These are phyloP conservation scores for Colletotrichum godetiae DNA, from an alignment of 2,329 filamentous ascomycete species.

Conservation along the genomic window DNA sequence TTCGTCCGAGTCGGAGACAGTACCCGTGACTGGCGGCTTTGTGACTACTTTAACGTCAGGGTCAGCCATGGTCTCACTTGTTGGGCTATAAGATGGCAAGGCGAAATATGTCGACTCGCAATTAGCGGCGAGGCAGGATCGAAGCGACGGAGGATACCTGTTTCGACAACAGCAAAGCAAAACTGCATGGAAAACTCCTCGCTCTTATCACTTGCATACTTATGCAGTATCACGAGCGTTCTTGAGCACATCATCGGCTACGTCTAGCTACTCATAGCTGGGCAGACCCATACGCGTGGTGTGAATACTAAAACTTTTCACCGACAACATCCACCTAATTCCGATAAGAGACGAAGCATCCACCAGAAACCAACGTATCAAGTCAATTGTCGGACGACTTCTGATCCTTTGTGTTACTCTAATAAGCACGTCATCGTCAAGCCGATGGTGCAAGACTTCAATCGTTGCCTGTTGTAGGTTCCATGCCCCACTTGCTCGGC, in stretches of 20 bases:
- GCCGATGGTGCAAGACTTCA: slow-evolving; percentile 8
- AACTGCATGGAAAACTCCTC: not conserved
- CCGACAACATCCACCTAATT: not conserved
- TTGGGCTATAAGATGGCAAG: no score
- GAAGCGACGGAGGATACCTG: not conserved
- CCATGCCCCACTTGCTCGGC: slow-evolving; percentile 6
- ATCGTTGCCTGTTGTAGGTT: not conserved
- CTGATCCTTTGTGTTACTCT: not conserved
- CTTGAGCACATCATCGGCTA: slow-evolving; percentile 3
- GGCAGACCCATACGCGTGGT: not conserved
- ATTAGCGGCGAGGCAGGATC: not conserved
- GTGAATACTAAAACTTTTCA: not conserved
- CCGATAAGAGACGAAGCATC: slow-evolving; percentile 14
- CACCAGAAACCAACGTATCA: slow-evolving; percentile 14
- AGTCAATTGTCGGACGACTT: not conserved
- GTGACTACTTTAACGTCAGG: not conserved
- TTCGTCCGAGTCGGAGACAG: not conserved
- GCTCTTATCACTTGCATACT: slow-evolving; percentile 2
- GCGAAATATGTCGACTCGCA: not conserved
- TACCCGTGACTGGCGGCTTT: not conserved
- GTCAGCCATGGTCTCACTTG: not conserved
- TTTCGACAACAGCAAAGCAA: no score
- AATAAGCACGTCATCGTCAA: slow-evolving; percentile 21
- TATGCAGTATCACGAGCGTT: not conserved
- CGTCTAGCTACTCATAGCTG: not conserved